Evolutionary conservation across 2,329 filamentous ascomycete genomes (phyloP).

Genomic region (Pseudogymnoascus sp.): DNA sequence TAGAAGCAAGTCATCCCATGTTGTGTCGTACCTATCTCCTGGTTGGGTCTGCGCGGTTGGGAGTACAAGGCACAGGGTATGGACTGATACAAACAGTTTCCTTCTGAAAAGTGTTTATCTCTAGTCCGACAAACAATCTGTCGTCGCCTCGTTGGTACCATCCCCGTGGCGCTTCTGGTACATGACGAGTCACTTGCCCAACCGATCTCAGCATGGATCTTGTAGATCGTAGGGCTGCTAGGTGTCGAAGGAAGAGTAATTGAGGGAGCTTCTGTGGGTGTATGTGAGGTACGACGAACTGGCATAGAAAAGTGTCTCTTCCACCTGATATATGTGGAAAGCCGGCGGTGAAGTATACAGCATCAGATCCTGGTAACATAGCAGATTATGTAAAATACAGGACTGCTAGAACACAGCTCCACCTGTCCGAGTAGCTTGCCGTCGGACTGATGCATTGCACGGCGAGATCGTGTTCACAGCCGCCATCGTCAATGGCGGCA

Average conservation of each 20-base stretch:
- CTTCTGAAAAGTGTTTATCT: neutral
- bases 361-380: neutral
- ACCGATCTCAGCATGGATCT: slow-evolving; percentile 6
- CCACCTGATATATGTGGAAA: neutral
- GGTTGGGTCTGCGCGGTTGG: neutral
- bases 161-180: neutral
- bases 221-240: neutral
- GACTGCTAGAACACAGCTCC: neutral
- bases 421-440: neutral
- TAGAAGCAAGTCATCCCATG: neutral
- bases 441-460: slow-evolving; percentile 3
- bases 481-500: slow-evolving; percentile 7
- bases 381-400: neutral
- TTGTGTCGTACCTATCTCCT: neutral
- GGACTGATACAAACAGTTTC: neutral
- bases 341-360: neutral
- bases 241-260: neutral
- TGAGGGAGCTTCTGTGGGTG: neutral
- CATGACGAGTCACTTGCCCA: slow-evolving; percentile 1
- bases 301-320: neutral
- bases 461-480: slow-evolving; percentile 6
- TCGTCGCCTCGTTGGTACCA: neutral
- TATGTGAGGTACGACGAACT: neutral
- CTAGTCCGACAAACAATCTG: neutral
- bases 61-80: slow-evolving; percentile 1